Evolutionary conservation across 192 early-diverging fungal species (phyloP).

Genomic region (Lobosporangium transversale): DNA sequence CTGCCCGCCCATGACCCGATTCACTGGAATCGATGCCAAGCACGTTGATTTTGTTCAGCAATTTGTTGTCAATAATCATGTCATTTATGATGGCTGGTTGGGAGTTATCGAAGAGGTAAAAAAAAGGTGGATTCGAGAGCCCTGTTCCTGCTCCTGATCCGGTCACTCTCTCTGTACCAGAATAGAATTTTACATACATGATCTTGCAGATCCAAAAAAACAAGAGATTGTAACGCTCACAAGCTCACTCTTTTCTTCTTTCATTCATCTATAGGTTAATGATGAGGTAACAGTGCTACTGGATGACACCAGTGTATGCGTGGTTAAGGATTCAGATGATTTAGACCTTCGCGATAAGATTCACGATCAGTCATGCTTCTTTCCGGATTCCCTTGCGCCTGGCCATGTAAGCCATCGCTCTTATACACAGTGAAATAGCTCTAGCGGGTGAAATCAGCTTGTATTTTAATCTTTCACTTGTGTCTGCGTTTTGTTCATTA

Average conservation of each 20-base stretch:
- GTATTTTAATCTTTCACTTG: too few relatives aligned
- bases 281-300: constrained; percentile 51
- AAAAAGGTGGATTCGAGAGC: constrained; percentile 6
- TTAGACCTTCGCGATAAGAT: constrained; percentile 41
- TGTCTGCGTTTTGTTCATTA: too few relatives aligned
- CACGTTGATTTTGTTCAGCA: constrained; percentile 49
- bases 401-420: constrained; percentile 30
- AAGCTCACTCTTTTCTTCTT: too few relatives aligned
- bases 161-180: too few relatives aligned
- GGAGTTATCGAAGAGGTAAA: constrained; percentile 54
- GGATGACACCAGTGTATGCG: constrained; percentile 36
- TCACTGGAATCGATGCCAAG: constrained; percentile 46
- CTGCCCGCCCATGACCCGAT: constrained; percentile 39
- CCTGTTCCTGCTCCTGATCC: too few relatives aligned
- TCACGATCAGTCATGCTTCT: constrained; percentile 51
- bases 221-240: too few relatives aligned
- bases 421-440: neutral
- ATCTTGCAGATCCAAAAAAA: too few relatives aligned
- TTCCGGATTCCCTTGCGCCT: constrained; percentile 36
- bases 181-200: too few relatives aligned
- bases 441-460: too few relatives aligned
- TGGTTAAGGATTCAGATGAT: constrained; percentile 45
- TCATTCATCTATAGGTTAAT: constrained; percentile 24
- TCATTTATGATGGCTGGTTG: constrained; percentile 55
- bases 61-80: constrained; percentile 42